A percentile compares a stretch with the other conserved stretches of the same genome.
Conservation (phyloP, 1,284 basidiomycete species). For the Rhodotorula glutinis region DNA sequence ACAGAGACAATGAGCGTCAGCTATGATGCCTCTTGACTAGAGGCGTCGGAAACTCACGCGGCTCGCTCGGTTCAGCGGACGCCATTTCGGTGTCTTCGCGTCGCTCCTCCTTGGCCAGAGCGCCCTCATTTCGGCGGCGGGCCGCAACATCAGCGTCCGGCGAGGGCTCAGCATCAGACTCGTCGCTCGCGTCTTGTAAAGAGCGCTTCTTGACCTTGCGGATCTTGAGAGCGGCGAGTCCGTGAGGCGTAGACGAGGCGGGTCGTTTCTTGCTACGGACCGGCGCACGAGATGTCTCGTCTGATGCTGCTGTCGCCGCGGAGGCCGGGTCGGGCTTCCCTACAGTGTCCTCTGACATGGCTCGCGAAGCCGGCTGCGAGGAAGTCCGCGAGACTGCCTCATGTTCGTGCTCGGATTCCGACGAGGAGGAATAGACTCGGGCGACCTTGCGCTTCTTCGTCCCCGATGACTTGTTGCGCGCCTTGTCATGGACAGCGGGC, state of each 20-base stretch:
- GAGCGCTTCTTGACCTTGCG: conserved; percentile 14
- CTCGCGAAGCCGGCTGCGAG: background rate
- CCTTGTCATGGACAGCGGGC: background rate
- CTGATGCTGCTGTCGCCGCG: too few species aligned
- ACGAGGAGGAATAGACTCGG: conserved; percentile 4
- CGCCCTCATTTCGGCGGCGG: background rate
- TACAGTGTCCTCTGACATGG: background rate
- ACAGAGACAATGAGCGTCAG: too few species aligned
- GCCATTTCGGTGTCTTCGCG: background rate
- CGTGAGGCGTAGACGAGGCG: background rate
- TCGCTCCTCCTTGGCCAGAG: too few species aligned
- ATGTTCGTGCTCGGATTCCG: conserved; percentile 14
- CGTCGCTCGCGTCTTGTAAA: background rate
- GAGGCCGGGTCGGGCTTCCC: too few species aligned
- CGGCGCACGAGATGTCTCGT: conserved; percentile 2
- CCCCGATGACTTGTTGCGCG: background rate
- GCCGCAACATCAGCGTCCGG: background rate
- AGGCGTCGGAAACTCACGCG: background rate
- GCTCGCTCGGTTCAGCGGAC: background rate
- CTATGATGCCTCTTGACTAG: too few species aligned
- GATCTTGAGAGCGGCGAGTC: conserved; percentile 24
- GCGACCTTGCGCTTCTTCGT: conserved; percentile 21
- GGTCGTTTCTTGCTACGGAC: conserved; percentile 12
- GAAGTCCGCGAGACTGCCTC: conserved; percentile 1
- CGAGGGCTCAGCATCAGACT: conserved; percentile 2